Base-by-base conservation (phyloP, 257 asterid genomes). In the Solanum okadae region DNA sequence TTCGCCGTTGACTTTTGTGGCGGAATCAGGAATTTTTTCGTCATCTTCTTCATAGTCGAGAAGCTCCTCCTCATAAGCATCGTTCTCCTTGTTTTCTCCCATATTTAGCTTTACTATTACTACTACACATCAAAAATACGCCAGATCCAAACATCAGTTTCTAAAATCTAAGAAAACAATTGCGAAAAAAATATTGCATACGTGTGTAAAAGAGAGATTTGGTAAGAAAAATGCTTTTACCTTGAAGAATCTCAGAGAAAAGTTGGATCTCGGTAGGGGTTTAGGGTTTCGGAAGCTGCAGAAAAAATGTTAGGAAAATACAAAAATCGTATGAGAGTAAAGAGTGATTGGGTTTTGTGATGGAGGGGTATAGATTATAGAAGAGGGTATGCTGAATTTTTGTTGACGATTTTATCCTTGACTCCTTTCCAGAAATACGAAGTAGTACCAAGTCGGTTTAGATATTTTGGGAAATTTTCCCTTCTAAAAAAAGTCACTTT, bases 31-130 rank as follows among this genome's bases (percentile, higher is more conserved):
- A 84, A 94, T 95, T 86, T 94, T 95, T 63, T 96, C 98, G 25
- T 96, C 99, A 37, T 96, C 99, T 87, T 96, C 99, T 87, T 96
- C 99, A 91, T 96, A 96, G 91, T 96, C 99, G 75, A 96, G 95
- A 82, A 96, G 98, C 95, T 96, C 99, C 90, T 96, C 98, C 86
- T 95, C 99, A 90, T 95, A 96, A 2, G 96, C 97, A 35, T 96
- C 99, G 94, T 86, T 93, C 56, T 96, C 98, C 93, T 93, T 95
- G 5, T 89, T 91, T 22, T 96, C 98, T 40, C 95, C 96, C 99
- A 96, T 96, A 35, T 83, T 75, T 65, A 56, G 68, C 42, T 81
- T 20, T 3, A 44, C 73, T 86, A 20, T 77, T 77, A 34, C 88
- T 73, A 23, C 84, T 72, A 14, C 6, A 10, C 31, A 87, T 37